Conservation (phyloP, 805 yeast genomes). For the Metschnikowia santaceciliae region DNA sequence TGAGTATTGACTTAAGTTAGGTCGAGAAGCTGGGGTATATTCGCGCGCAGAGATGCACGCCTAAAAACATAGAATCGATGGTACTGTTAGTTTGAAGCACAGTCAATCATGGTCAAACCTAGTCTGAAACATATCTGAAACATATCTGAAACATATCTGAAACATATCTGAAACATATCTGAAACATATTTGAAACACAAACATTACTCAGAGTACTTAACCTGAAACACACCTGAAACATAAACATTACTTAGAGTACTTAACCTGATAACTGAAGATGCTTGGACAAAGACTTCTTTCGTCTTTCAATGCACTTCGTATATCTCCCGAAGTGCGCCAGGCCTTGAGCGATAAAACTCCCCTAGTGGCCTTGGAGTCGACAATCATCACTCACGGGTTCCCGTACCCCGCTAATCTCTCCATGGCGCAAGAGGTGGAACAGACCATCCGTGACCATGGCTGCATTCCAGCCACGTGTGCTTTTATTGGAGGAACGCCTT, state of each 20-base stretch:
- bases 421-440: conserved; percentile 71
- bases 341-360: conserved; percentile 59
- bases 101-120: background rate
- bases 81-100: too few relatives aligned
- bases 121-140: background rate
- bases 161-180: background rate
- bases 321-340: conserved; percentile 53
- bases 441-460: conserved; percentile 53
- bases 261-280: background rate
- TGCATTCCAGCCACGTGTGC: conserved; percentile 86
- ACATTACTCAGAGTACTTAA: too few relatives aligned
- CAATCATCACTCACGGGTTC: conserved; percentile 86
- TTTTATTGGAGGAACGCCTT: conserved; percentile 65
- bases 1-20: too few relatives aligned
- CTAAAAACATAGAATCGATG: too few relatives aligned
- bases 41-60: conserved; percentile 2
- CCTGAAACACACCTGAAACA: too few relatives aligned
- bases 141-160: background rate
- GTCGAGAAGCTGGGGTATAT: conserved; percentile 1
- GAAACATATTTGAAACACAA: too few relatives aligned
- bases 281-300: background rate
- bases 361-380: conserved; percentile 78
- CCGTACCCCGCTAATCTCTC: conserved; percentile 73
- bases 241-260: too few relatives aligned
- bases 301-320: conserved; percentile 13